Evolutionary conservation across 169 alveolate species (phyloP).

Genomic region (Perkinsus marinus): DNA sequence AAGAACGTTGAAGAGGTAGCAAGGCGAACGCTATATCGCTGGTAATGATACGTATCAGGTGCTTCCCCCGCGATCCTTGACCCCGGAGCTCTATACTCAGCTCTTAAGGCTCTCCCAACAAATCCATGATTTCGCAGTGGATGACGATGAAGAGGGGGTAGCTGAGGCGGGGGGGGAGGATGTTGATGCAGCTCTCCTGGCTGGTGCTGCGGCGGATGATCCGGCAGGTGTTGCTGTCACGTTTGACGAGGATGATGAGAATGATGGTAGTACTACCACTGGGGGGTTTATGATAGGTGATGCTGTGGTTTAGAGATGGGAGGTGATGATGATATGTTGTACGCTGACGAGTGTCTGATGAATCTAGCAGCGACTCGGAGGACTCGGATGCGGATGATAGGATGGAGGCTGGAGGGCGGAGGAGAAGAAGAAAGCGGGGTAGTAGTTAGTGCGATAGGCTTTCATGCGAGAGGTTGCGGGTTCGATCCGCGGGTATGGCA

Average conservation of each 20-base stretch:
- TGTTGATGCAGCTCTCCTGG: conserved; percentile 14
- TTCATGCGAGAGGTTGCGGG: background rate
- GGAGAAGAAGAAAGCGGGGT: background rate
- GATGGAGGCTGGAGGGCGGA: background rate
- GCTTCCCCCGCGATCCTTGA: background rate
- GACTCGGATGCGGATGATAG: background rate
- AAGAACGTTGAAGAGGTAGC: background rate
- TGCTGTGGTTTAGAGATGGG: background rate
- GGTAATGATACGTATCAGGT: too few species aligned
- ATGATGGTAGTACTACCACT: conserved; percentile 11
- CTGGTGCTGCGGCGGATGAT: conserved; percentile 32
- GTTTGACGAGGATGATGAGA: conserved; percentile 38
- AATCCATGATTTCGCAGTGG: conserved; percentile 10
- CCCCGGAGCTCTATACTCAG: background rate
- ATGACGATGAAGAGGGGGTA: conserved; percentile 30
- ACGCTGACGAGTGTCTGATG: background rate
- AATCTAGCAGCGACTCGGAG: background rate
- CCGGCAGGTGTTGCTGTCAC: conserved; percentile 35
- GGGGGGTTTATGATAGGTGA: background rate
- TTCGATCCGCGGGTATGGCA: conserved; percentile 2
- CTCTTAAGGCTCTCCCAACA: background rate
- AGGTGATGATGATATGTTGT: background rate
- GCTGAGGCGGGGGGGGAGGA: conserved; percentile 10
- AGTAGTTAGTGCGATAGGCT: background rate
- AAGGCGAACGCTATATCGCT: too few species aligned